Conservation (phyloP, 208 protist species). For the Wallacemonas collosoma region DNA sequence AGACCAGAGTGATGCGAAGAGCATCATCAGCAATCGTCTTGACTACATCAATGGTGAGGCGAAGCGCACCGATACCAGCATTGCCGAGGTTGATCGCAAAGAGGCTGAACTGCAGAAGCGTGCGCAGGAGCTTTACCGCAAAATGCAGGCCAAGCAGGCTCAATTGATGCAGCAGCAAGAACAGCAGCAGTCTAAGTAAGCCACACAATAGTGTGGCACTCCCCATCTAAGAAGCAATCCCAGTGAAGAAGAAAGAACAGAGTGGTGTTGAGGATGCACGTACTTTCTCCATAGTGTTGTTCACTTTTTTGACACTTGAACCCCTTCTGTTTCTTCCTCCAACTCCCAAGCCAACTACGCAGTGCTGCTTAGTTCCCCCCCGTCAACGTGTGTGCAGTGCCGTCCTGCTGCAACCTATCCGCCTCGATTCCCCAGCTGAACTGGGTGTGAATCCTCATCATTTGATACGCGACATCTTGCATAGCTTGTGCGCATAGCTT, state of each 20-base stretch:
- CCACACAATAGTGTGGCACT: background rate
- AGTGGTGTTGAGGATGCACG: background rate
- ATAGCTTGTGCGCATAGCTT: too few species aligned
- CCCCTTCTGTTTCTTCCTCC: too few species aligned
- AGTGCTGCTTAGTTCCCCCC: too few species aligned
- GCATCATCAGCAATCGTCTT: slow-evolving; percentile 90
- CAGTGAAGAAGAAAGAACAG: background rate
- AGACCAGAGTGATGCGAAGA: slow-evolving; percentile 91
- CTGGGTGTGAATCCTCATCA: too few species aligned
- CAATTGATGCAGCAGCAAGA: slow-evolving; percentile 74
- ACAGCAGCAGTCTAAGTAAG: slow-evolving; percentile 30
- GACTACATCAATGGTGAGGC: slow-evolving; percentile 93
- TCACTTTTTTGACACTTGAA: too few species aligned
- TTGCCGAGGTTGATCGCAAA: slow-evolving; percentile 82
- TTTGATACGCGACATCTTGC: too few species aligned
- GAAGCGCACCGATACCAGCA: slow-evolving; percentile 78
- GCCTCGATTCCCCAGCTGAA: too few species aligned
- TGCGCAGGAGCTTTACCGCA: slow-evolving; percentile 77
- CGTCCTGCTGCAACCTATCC: too few species aligned
- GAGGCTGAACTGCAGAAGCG: slow-evolving; percentile 74
- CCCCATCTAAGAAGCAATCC: slow-evolving; percentile 7
- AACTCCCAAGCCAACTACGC: too few species aligned
- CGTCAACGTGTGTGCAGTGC: too few species aligned
- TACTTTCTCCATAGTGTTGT: too few species aligned
- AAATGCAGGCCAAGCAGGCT: slow-evolving; percentile 81